These are phyloP conservation scores for Cystoisospora suis DNA, from an alignment of 169 alveolate species.

Conservation along the genomic window DNA sequence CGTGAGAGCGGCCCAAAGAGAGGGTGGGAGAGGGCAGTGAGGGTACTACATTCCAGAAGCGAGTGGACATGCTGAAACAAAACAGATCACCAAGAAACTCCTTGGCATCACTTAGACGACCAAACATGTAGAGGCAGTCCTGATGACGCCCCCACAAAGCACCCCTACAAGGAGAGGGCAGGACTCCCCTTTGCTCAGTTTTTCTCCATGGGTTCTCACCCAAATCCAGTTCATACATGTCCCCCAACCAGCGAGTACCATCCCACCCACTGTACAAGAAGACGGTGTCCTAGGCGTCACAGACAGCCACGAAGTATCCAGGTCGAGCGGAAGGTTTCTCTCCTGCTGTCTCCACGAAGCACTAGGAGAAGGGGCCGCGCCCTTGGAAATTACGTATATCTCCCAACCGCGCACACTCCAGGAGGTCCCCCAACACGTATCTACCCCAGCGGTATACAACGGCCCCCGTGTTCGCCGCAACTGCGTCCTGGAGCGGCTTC, in stretches of 20 bases:
- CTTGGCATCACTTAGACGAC: conserved; percentile 89
- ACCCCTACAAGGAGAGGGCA: conserved; percentile 74
- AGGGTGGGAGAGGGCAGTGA: too few species aligned
- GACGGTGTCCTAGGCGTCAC: conserved; percentile 65
- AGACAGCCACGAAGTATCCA: conserved; percentile 64
- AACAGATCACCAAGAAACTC: conserved; percentile 82
- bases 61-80: conserved; percentile 70
- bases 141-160: conserved; percentile 71
- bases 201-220: conserved; percentile 70
- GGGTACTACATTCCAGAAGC: not conserved
- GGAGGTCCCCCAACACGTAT: conserved; percentile 87
- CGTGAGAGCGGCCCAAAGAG: too few species aligned
- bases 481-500: too few species aligned
- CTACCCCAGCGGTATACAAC: conserved; percentile 80
- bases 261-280: conserved; percentile 89
- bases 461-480: conserved; percentile 83
- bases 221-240: conserved; percentile 81
- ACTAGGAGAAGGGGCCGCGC: too few species aligned
- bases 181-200: conserved; percentile 62
- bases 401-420: too few species aligned
- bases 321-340: conserved; percentile 59
- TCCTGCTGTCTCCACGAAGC: conserved; percentile 57
- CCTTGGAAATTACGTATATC: too few species aligned
- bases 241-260: conserved; percentile 85
- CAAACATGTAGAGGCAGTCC: conserved; percentile 78